Base-by-base conservation (phyloP, 1,284 basidiomycete species). In the Vanrija sp. region DNA sequence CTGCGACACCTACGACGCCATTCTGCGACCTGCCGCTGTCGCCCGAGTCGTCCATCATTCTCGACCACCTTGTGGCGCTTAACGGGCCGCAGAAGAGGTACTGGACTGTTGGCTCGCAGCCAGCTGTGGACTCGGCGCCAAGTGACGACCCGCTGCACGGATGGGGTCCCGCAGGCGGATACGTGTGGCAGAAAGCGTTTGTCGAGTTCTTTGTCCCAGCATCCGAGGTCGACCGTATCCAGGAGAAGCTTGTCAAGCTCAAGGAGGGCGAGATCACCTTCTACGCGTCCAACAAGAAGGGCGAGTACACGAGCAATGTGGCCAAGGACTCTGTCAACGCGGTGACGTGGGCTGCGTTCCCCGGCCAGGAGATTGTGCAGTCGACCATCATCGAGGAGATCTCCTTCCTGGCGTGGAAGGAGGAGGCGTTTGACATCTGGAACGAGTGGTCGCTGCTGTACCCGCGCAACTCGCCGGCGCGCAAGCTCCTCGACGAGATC, bases 331-430 rank as follows among this genome's bases (percentile, higher is more conserved):
- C 92, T 8, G 93, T 95, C 39, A 98, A 98, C 68, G 96, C 96
- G 7, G 96, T 99, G 46, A 99, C 96, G 0, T 99, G 95, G 96
- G 96, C 95, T 64, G 92, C 96, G 6, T 99, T 98, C 83, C 95
- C 96, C 18, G 91, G 91, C 43, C 94, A 96, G 76, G 96, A 98
- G 80, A 92, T 98, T 68, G 82, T 97, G 48, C 96, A 98, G 73
- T 94, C 95, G 26, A 99, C 96, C 19, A 95, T 98, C 63, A 96
- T 99, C 34, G 96, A 99, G 74, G 88, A 89, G 28, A 86, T 92
- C 62, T 95, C 91, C 69, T 97, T 97, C 82, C 88, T 94, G 83
- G 92, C 92, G 9, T 96, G 92, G 92, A 96, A 95, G 91, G 91
- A 96, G 42, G 96, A 98, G 75, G 95, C 93, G 1, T 98, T 97